Base-by-base conservation (phyloP, 192 early-diverging fungal genomes). In the Podila horticola region DNA sequence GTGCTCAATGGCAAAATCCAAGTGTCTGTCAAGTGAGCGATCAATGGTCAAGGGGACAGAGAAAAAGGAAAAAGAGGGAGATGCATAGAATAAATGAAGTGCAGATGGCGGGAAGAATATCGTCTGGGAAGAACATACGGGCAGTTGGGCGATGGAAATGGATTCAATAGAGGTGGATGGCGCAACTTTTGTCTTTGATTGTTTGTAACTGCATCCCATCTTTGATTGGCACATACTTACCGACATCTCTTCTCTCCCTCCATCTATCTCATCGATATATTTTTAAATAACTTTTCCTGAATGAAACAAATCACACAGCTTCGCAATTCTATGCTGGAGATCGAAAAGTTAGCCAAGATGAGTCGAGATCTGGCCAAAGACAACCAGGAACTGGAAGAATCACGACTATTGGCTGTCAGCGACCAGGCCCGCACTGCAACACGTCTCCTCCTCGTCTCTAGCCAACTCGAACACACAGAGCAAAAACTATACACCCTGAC, bases 381-480 rank as follows among this genome's bases (percentile, higher is more conserved):
- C 19, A 81, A 81, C 28, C 77, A 81, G 60, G 77, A 73, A 24
- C 58, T 81, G 45, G 71, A 81, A 41, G 77, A 81, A 8, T 69
- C 70, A 1, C 41, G 71, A 29, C 34, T 66, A n/a, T 26, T 73
- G 10, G 77, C 77, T 22, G 45, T 81, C 62, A 73, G 71, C 30
- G 77, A 81, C 58, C 77, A 81, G 62, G 66, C 61, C 19, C 61
- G 77, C 28, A 81, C 77, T 10, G 70, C 77, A 26, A 81, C 68
- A 17, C 71, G 77, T 11, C 77, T 81, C 55, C 24, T 65, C 26
- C 66, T 81, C n/a, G 62, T 81, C 2, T 73, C 77, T 5, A 33
- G 71, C 41, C 77, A 81, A 29, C 77, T 81, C 26, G 77, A 81
- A 8, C 51, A 81, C 33, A 81, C 77, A 8, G 77, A 81, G 31